These are phyloP conservation scores for Kwoniella shandongensis DNA, from an alignment of 768 basidiomycete genomes.

Conservation along the genomic window DNA sequence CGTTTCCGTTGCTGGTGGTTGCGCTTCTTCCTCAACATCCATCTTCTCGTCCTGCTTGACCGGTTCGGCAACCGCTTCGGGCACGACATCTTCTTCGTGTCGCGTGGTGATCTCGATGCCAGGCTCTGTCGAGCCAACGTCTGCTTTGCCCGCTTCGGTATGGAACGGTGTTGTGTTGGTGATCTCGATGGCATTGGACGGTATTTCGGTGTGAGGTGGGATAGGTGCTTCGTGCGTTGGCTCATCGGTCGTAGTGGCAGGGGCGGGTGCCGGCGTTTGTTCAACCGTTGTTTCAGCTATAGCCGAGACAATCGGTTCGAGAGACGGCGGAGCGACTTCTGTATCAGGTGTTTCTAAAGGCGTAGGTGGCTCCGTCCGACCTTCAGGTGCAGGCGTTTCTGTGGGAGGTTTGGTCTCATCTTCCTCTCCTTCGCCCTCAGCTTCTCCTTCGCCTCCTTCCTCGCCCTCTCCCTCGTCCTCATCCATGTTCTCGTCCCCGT, in stretches of 20 bases:
- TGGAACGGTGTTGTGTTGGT: slow-evolving; percentile 22
- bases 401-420: slow-evolving; percentile 8
- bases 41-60: slow-evolving; percentile 24
- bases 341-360: not conserved
- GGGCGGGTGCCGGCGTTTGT: slow-evolving; percentile 4
- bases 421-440: slow-evolving; percentile 6
- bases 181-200: slow-evolving; percentile 42
- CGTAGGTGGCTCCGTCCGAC: not conserved
- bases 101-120: slow-evolving; percentile 27
- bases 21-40: slow-evolving; percentile 23
- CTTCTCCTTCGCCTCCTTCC: slow-evolving; percentile 9
- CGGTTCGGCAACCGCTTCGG: slow-evolving; percentile 1
- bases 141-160: slow-evolving; percentile 32
- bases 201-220: slow-evolving; percentile 18
- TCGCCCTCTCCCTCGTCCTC: slow-evolving; percentile 14
- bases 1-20: not conserved
- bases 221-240: slow-evolving; percentile 5
- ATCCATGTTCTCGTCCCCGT: slow-evolving; percentile 19
- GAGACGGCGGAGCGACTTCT: not conserved
- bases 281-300: not conserved
- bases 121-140: slow-evolving; percentile 15
- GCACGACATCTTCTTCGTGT: slow-evolving; percentile 7
- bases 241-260: not conserved
- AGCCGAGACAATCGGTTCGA: not conserved
- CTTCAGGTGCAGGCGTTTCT: slow-evolving; percentile 1